phyloP scores from a whole-genome alignment of 768 basidiomycete species.

The Cubamyces sp. region DNA sequence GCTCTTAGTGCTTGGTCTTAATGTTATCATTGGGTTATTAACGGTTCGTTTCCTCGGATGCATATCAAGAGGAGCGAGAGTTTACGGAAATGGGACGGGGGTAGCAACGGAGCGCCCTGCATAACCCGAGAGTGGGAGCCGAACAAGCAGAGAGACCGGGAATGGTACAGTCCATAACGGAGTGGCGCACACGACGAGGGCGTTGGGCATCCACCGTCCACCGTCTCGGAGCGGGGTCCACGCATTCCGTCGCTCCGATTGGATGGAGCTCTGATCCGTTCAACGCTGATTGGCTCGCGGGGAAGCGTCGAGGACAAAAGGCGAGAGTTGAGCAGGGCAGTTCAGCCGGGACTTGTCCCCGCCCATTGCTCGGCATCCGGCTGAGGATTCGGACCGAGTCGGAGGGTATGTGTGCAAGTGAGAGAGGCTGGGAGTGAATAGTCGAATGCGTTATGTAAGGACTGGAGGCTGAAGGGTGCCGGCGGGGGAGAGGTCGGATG shows the following conservation, averaged over 20 bases:
- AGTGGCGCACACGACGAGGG: conserved; percentile 6
- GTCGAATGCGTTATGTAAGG: no score
- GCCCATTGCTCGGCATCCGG: neutral
- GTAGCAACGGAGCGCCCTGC: neutral
- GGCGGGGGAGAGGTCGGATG: no score
- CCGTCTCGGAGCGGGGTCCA: neutral
- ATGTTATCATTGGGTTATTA: conserved; percentile 5
- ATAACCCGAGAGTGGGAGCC: neutral
- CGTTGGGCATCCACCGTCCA: neutral
- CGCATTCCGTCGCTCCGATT: neutral
- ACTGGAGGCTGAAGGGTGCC: no score
- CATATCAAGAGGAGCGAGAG: no score
- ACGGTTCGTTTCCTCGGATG: neutral
- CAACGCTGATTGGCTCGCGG: neutral
- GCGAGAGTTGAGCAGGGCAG: neutral
- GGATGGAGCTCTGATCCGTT: neutral
- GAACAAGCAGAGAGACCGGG: neutral
- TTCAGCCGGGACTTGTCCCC: conserved; percentile 6
- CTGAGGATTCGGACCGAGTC: neutral
- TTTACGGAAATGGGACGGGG: neutral
- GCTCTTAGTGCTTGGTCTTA: conserved; percentile 7
- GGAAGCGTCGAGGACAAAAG: neutral
- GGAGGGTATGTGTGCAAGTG: neutral
- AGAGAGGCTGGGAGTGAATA: neutral
- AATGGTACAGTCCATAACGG: conserved; percentile 17